These are phyloP conservation scores for Kodamaea laetipori DNA, from an alignment of 805 yeast species.

Conservation along the genomic window DNA sequence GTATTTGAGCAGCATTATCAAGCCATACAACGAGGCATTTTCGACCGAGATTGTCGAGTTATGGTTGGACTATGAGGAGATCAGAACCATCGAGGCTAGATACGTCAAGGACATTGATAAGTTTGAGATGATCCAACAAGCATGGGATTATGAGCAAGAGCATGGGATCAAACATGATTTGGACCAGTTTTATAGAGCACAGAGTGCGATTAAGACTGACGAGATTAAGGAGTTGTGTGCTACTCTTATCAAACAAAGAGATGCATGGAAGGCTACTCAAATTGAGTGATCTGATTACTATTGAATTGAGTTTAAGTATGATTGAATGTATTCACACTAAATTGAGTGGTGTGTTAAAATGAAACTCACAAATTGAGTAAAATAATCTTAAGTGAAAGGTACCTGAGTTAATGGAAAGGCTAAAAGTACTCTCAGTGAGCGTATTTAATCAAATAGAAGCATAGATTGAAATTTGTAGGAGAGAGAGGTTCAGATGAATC, in stretches of 20 bases:
- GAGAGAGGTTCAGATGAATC: too few species aligned
- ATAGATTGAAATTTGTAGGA: too few species aligned
- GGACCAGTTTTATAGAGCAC: constrained; percentile 67
- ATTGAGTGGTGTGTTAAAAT: too few species aligned
- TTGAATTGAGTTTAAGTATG: not conserved
- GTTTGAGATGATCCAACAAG: constrained; percentile 80
- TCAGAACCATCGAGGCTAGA: constrained; percentile 76
- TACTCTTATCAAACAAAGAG: constrained; percentile 42
- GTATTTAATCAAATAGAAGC: too few species aligned
- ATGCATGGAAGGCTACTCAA: constrained; percentile 14
- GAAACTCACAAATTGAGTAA: too few species aligned
- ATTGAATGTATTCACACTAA: too few species aligned
- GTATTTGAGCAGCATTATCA: constrained; percentile 60
- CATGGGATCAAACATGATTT: constrained; percentile 59
- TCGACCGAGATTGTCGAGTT: constrained; percentile 65
- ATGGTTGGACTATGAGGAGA: constrained; percentile 90
- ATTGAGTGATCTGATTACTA: not conserved
- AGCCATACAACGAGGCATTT: constrained; percentile 63
- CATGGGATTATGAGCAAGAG: constrained; percentile 79
- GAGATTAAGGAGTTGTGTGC: constrained; percentile 74
- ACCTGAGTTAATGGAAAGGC: too few species aligned
- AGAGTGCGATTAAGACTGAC: constrained; percentile 62
- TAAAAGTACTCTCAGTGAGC: too few species aligned
- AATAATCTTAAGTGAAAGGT: too few species aligned
- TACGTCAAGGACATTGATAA: constrained; percentile 95